Evolutionary conservation across 176 grass and related monocot species (phyloP).

Genomic region (Dactylis glomerata): DNA sequence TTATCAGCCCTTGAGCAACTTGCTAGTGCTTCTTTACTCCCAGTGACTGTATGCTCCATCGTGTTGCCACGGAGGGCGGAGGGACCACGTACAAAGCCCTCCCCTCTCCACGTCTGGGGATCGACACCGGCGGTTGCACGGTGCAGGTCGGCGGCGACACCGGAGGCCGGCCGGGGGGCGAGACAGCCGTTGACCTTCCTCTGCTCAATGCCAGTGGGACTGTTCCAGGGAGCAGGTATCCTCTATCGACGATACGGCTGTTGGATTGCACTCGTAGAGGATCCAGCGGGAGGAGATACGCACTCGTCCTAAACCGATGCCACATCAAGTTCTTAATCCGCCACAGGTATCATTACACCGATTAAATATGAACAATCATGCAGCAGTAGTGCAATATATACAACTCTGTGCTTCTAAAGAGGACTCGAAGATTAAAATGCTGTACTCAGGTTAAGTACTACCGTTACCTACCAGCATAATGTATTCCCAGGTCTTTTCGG

Average conservation of each 20-base stretch:
- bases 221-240: conserved; percentile 35
- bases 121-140: conserved; percentile 5
- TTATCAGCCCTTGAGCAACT: conserved; percentile 26
- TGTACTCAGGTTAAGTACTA: not conserved
- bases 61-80: not conserved
- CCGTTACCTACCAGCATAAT: not conserved
- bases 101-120: conserved; percentile 19
- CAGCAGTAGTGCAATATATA: not conserved
- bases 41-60: not conserved
- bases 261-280: not conserved
- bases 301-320: conserved; percentile 6
- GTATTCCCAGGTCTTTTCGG: not conserved
- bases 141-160: conserved; percentile 3
- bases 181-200: conserved; percentile 31
- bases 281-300: conserved; percentile 22
- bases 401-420: not conserved
- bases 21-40: conserved; percentile 21
- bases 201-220: conserved; percentile 11
- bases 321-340: conserved; percentile 27
- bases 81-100: not conserved
- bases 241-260: not conserved
- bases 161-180: not conserved
- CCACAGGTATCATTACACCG: not conserved
- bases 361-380: conserved; percentile 15
- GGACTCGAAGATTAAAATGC: not conserved